Conservation (phyloP, 176 grass and related monocot genomes). For the Avena sativa region DNA sequence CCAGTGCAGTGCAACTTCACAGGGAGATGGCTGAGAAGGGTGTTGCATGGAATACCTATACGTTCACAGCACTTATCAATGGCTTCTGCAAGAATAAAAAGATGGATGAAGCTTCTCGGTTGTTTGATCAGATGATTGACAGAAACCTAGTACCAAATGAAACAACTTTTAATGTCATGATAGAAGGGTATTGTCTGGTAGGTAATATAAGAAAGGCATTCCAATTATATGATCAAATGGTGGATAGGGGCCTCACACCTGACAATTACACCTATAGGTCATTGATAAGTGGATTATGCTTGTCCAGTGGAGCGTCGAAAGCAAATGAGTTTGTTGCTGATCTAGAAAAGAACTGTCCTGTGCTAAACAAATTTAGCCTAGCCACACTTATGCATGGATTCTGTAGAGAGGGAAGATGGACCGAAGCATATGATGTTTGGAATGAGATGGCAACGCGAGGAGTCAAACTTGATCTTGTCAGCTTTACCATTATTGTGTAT, state of each 20-base stretch:
- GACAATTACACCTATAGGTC: constrained; percentile 24
- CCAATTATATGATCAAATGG: constrained; percentile 18
- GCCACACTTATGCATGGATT: constrained; percentile 2
- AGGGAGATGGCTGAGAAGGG: constrained; percentile 8
- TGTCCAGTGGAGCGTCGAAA: background rate
- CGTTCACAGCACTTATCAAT: constrained; percentile 27
- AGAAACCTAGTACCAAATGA: constrained; percentile 10
- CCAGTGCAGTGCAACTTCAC: background rate
- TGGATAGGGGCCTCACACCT: constrained; percentile 1
- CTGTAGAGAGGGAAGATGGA: constrained; percentile 24
- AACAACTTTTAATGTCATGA: constrained; percentile 31
- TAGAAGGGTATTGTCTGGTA: constrained; percentile 26
- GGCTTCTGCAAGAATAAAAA: constrained; percentile 2
- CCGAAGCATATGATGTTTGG: background rate
- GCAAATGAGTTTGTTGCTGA: constrained; percentile 7
- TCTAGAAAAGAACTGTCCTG: background rate
- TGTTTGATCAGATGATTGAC: constrained; percentile 10
- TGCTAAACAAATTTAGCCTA: constrained; percentile 30
- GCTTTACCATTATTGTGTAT: constrained; percentile 10
- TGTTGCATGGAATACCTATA: constrained; percentile 23
- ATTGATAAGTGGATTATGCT: constrained; percentile 21
- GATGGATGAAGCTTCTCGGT: constrained; percentile 20
- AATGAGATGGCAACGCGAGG: background rate
- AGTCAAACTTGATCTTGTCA: constrained; percentile 29
- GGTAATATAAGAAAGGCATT: constrained; percentile 21